Base-by-base conservation (phyloP, 1,284 basidiomycete species). In the Neotropicomus parvogracilis region DNA sequence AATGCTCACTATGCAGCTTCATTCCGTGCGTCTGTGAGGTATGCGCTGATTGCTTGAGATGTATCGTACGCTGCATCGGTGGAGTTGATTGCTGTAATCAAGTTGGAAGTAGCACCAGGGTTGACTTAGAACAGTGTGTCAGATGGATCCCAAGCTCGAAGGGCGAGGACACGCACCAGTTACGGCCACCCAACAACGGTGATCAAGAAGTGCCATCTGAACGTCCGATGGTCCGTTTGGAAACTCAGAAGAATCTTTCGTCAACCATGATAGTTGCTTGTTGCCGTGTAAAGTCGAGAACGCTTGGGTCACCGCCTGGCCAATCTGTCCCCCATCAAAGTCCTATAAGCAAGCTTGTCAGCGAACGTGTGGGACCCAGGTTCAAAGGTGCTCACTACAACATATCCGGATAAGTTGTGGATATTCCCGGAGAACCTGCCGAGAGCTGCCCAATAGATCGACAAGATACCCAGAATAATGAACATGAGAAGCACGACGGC, bases 301-400 rank as follows among this genome's bases (percentile, higher is more conserved):
- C 6, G 62, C 59, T 48, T 63, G 53, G 1, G 62, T 62, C n/a
- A 80, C 71, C 0, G 58, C 55, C 38, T 69, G 63, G 3, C 80
- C 78, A 16, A 80, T 61, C 8, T 60, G 47, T 10, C 65, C 72
- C 13, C 74, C 75, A 46, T 81, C 80, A 51, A 80, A 81, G 56
- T 81, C 77, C 79, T 81, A 41, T 12, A 17, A n/a, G 37, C 21
- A 28, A 10, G 8, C 11, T 16, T 19, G 8, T 50, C 3, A 50
- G 40, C 19, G 8, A 39, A 40, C n/a, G 10, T 1, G 36, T 28
- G 13, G 19, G 7, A n/a, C 8, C 17, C 16, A 3, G 24, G 20
- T 12, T 28, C 8, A 11, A 28, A 9, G 34, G 21, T 3, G 62
- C 71, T 49, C 48, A 74, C 72, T 14, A 72, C 65, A 3, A 72